A percentile compares a stretch with the other conserved stretches of the same genome.
Evolutionary conservation across 257 asterid genomes (phyloP).

Genomic region (Nicotiana attenuata): DNA sequence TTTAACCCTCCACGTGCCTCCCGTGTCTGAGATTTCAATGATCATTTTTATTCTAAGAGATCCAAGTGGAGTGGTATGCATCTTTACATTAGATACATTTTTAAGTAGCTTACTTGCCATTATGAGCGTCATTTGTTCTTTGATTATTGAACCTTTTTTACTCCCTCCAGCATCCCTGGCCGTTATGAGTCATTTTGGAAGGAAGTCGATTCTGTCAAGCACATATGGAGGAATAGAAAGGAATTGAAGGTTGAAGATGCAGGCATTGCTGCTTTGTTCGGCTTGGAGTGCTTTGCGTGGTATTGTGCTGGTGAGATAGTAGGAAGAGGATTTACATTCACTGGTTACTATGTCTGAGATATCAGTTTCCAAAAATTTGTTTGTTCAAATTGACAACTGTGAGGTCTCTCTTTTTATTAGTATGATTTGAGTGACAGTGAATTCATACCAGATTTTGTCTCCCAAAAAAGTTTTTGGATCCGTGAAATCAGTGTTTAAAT

Average conservation of each 20-base stretch:
- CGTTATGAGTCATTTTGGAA: slow-evolving; percentile 77
- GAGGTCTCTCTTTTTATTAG: slow-evolving; percentile 9
- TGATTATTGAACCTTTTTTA: background rate
- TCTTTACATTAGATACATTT: background rate
- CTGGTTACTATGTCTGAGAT: slow-evolving; percentile 82
- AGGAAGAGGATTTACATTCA: slow-evolving; percentile 87
- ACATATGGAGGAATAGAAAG: slow-evolving; percentile 69
- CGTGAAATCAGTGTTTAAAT: slow-evolving; percentile 35
- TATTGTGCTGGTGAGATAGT: slow-evolving; percentile 91
- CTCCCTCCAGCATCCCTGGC: slow-evolving; percentile 68
- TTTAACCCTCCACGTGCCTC: background rate
- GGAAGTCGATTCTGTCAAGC: slow-evolving; percentile 71
- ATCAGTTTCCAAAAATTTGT: slow-evolving; percentile 15
- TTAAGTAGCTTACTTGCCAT: background rate
- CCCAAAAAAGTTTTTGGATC: slow-evolving; percentile 29
- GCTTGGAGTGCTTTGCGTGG: slow-evolving; percentile 90
- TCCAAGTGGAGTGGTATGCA: background rate
- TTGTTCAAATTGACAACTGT: slow-evolving; percentile 17
- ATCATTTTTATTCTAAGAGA: background rate
- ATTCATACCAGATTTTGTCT: slow-evolving; percentile 28
- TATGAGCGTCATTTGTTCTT: background rate
- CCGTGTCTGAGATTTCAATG: background rate
- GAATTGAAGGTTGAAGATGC: slow-evolving; percentile 86
- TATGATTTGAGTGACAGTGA: slow-evolving; percentile 18
- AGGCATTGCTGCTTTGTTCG: slow-evolving; percentile 82